Base-by-base conservation (phyloP, 83 land plant genomes). In the Thuja plicata region DNA sequence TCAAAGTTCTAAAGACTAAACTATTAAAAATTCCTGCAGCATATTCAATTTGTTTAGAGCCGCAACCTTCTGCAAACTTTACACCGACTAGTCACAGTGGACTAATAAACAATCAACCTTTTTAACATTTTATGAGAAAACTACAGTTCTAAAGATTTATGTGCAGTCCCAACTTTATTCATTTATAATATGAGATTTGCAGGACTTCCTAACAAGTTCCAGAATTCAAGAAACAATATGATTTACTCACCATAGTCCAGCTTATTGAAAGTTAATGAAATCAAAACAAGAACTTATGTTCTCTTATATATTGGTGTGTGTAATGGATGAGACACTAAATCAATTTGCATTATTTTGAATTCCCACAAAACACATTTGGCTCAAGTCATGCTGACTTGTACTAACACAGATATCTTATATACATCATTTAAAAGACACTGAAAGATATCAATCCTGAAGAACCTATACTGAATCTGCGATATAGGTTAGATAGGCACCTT, bases 21-120 rank as follows among this genome's bases (percentile, higher is more conserved):
- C 40, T 40, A 87, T 41, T n/a, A 87, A 87, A 38, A 32, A 30
- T 30, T 81, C 48, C 50, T 81, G 46, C 78, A 73, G 32, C 78
- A 73, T 2, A 73, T 73, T 73, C 37, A 73, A 73, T 73, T 73
- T 73, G 78, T 73, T 73, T 73, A 32, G 78, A 73, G 78, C 78
- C 37, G 12, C 78, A 73, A 73, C 34, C 78, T 73, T 73, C 13
- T 73, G 16, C 78, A 73, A 73, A 73, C 11, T 21, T 62, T 11
- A 32, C 12, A 32, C 15, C 1, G 37, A 73, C 37, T 12, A 32
- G 16, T 10, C 37, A 9, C 15, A 73, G 3, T 73, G 37, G 16
- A 35, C 24, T 21, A 62, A 32, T 73, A 73, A 73, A 76, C 79
- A 76, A 73, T 10, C 37, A 73, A 8, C 32, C 35, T 32, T 73